phyloP scores from a whole-genome alignment of 108 stramenopile species.

The Cyclotella sp. region DNA sequence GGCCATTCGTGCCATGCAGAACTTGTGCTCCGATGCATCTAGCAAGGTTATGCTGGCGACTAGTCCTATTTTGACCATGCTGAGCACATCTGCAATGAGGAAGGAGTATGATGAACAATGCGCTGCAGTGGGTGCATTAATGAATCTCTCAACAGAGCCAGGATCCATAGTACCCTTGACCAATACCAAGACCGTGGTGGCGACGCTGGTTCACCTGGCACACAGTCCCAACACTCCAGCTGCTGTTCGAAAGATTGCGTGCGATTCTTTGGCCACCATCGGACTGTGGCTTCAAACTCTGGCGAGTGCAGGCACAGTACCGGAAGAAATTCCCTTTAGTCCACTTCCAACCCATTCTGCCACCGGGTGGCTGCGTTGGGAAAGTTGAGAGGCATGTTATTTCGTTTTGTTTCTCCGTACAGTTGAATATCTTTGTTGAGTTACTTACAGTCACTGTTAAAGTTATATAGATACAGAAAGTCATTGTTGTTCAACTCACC shows the following conservation, averaged over 20 bases:
- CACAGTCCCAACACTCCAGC: slow-evolving; percentile 64
- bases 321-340: slow-evolving; percentile 57
- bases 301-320: slow-evolving; percentile 76
- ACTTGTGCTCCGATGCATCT: slow-evolving; percentile 70
- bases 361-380: slow-evolving; percentile 85
- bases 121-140: slow-evolving; percentile 75
- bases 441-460: too few species aligned
- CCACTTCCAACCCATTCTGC: slow-evolving; percentile 76
- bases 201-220: slow-evolving; percentile 78
- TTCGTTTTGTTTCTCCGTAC: too few species aligned
- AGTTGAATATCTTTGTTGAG: too few species aligned
- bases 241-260: slow-evolving; percentile 68
- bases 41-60: slow-evolving; percentile 68
- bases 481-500: too few species aligned
- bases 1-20: slow-evolving; percentile 77
- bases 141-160: slow-evolving; percentile 85
- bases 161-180: slow-evolving; percentile 80
- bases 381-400: slow-evolving; percentile 25
- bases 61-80: slow-evolving; percentile 53
- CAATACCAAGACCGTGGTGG: slow-evolving; percentile 84
- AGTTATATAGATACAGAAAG: too few species aligned
- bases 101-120: slow-evolving; percentile 66
- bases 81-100: slow-evolving; percentile 73
- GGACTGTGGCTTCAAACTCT: slow-evolving; percentile 87
- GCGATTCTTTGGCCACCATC: slow-evolving; percentile 80